These are phyloP conservation scores for Amanita rimosa DNA, from an alignment of 768 basidiomycete species.

Conservation along the genomic window DNA sequence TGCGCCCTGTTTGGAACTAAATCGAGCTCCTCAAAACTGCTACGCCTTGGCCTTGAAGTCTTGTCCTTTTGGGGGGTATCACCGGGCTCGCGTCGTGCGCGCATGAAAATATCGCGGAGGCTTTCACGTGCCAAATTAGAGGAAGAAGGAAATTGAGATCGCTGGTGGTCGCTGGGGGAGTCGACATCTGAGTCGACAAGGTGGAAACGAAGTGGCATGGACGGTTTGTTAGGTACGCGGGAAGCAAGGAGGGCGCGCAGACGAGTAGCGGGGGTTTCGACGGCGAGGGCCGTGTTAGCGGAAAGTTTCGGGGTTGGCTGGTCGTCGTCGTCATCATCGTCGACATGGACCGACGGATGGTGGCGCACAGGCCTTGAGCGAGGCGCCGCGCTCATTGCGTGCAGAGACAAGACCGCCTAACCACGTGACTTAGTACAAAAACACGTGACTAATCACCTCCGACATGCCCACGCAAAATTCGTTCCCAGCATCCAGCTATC, in stretches of 20 bases:
- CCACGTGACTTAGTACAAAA: no score
- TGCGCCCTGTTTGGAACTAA: conserved; percentile 33
- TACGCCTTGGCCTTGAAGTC: conserved; percentile 22
- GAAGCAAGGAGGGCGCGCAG: conserved; percentile 51
- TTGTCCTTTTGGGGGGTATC: conserved; percentile 47
- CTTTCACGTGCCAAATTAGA: conserved; percentile 41
- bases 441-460: conserved; percentile 12
- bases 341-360: not conserved
- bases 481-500: conserved; percentile 51
- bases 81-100: conserved; percentile 50
- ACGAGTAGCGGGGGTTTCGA: conserved; percentile 45
- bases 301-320: conserved; percentile 27
- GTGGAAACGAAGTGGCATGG: conserved; percentile 33
- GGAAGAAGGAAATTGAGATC: not conserved
- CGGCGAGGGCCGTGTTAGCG: conserved; percentile 14
- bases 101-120: conserved; percentile 56
- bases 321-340: conserved; percentile 25
- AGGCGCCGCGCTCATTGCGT: conserved; percentile 17
- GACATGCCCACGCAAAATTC: conserved; percentile 31
- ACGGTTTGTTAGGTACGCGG: conserved; percentile 30
- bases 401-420: not conserved
- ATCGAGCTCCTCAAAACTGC: conserved; percentile 55
- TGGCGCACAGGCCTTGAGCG: not conserved
- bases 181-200: conserved; percentile 22
- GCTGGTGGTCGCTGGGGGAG: not conserved